Evolutionary conservation across 2,329 filamentous ascomycete genomes (phyloP), one percentile per base, ranked within the genome.

Genomic region (Basipetospora chlamydospora): DNA sequence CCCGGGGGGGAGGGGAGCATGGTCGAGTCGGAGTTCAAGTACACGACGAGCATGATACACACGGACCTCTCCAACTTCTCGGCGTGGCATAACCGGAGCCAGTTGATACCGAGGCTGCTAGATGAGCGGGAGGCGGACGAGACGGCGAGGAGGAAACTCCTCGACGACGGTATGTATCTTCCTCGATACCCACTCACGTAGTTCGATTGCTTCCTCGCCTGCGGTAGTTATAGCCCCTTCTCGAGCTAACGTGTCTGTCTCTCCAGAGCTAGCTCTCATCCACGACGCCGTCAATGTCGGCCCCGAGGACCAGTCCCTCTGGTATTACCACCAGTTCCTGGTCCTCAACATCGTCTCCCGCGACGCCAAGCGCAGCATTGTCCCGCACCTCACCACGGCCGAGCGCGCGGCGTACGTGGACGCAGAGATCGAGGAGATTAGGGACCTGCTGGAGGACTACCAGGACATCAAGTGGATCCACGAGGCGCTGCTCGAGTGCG

Each of bases 261-360:
- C 22, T n/a, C 9, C 34, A 67, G 90, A 98, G 59, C 65, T 96
- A 35, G 65, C 71, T 18, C 61, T 83, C 29, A 77, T 94, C 18
- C 76, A 80, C 38, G 71, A 78, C 39, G 87, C 81, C 0, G 65
- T 96, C 33, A 90, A 86, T 41, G 83, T 84, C 26, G 87, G 92
- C 40, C 86, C 88, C 0, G 86, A 93, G 46, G 88, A 96, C 52
- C 88, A 96, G 52, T 94, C 86, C 13, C 66, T 95, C 5, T 98
- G 90, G 87, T 94, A 92, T 56, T 96, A 98, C 51, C 86, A 96
- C 54, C 81, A 90, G 47, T 93, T 80, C 49, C 63, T 95, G 39
- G 75, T 95, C 60, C 70, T 76, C 41, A 80, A 77, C 49, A 62
- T 81, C 47, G 61, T 68, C 36, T 66, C 63, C 48, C 60, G 58